phyloP scores from a whole-genome alignment of 805 yeast genomes.

The Starmerella potacharoeniae region DNA sequence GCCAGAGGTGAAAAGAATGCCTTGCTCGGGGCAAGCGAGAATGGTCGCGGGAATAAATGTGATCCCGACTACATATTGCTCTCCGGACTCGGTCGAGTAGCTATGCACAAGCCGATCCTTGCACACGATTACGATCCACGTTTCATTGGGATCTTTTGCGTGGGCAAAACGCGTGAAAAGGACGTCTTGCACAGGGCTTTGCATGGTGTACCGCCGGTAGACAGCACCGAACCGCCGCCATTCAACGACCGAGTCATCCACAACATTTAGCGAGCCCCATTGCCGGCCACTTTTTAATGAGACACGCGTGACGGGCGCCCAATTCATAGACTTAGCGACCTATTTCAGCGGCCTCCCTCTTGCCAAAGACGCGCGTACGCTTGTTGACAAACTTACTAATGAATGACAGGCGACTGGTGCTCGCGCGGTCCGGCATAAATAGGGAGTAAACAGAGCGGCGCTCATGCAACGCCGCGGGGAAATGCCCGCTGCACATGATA shows the following conservation, averaged over 20 bases:
- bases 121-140: constrained; percentile 13
- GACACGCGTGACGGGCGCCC: constrained; percentile 10
- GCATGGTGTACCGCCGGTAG: constrained; percentile 9
- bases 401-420: too few species aligned
- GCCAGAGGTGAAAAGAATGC: constrained; percentile 8
- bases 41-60: constrained; percentile 2
- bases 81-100: constrained; percentile 8
- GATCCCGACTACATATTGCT: constrained; percentile 7
- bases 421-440: background rate
- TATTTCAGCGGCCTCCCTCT: too few species aligned
- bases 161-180: constrained; percentile 9
- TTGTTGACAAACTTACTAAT: background rate
- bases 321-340: background rate
- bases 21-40: constrained; percentile 6
- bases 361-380: background rate
- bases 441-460: background rate
- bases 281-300: background rate
- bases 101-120: constrained; percentile 13
- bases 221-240: constrained; percentile 9
- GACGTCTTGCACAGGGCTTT: constrained; percentile 4
- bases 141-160: constrained; percentile 3
- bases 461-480: background rate
- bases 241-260: background rate
- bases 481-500: background rate
- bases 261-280: background rate